Conservation (phyloP, 169 alveolate species). For the Eimeria tenella region DNA sequence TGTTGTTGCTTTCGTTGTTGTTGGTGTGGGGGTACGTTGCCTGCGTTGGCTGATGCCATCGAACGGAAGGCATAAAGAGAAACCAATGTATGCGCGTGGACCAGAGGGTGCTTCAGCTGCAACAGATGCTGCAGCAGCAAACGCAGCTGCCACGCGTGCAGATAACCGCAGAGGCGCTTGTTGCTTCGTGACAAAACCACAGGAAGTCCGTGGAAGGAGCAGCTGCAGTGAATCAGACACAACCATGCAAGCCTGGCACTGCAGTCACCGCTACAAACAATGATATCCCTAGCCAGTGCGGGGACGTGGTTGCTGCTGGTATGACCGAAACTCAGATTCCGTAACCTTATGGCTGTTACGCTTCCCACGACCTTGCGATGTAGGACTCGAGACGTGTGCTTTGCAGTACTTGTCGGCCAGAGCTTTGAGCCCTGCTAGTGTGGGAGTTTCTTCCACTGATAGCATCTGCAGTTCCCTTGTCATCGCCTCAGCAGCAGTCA, state of each 20-base stretch:
- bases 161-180: constrained; percentile 54
- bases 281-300: not conserved
- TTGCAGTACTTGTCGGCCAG: constrained; percentile 30
- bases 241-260: not conserved
- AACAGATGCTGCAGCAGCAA: constrained; percentile 59
- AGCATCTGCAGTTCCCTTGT: constrained; percentile 13
- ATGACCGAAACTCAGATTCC: not conserved
- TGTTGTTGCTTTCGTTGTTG: constrained; percentile 18
- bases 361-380: not conserved
- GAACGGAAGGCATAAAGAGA: constrained; percentile 54
- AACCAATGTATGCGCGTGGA: constrained; percentile 73
- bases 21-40: not conserved
- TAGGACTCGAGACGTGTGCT: not conserved
- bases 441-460: constrained; percentile 19
- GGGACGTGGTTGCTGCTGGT: not conserved
- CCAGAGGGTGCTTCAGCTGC: constrained; percentile 63
- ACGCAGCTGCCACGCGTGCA: constrained; percentile 62
- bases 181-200: constrained; percentile 47
- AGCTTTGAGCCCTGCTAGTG: constrained; percentile 36
- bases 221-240: constrained; percentile 27
- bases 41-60: not conserved
- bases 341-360: not conserved
- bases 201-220: constrained; percentile 43
- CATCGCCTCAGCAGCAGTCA: constrained; percentile 52
- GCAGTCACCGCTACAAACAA: not conserved